Base-by-base conservation (phyloP, 768 basidiomycete genomes). In the Pisolithus tinctorius region DNA sequence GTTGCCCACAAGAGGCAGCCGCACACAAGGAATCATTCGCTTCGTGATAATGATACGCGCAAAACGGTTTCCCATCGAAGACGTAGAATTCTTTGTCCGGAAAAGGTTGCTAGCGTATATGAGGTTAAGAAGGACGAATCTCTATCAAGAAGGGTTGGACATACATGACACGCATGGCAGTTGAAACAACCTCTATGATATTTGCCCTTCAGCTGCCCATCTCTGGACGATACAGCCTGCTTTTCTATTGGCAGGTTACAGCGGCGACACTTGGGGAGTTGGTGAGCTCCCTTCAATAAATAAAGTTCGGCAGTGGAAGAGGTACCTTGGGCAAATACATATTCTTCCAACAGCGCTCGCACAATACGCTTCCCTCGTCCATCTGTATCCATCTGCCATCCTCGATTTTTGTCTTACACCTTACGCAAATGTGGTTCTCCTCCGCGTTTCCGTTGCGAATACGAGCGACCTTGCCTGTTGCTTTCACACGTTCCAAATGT, bases 131-230 rank as follows among this genome's bases (percentile, higher is more conserved):
- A 44, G 41, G 34, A 10, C 6, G 20, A 16, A n/a, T 10, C 34
- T 39, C 45, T 13, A 7, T 10, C 16, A 37, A 51, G 34, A 17
- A 25, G 17, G 9, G 48, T 47, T 51, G 45, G 27, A 69, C 75
- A 52, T 65, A 88, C 86, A 61, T 88, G 81, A 69, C 93, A 96
- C 3, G 73, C 79, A 54, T 82, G 75, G 69, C 93, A 97, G 59
- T 84, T 90, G 65, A 97, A 97, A 70, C 93, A 97, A 37, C 84
- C 82, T 52, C 82, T 80, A 63, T 95, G 93, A 67, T 94, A 95
- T 66, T 97, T 97, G 53, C 93, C 93, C 68, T 94, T 94, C 44
- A 97, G 75, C 67, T 95, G 93, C 2, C 93, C 93, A 62, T 97
- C 93, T 11, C 86, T 81, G 5, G 87, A 89, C 20, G 88, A 93